Conservation (phyloP, 1,284 basidiomycete species). For the Ceraceosorus bombacis region DNA sequence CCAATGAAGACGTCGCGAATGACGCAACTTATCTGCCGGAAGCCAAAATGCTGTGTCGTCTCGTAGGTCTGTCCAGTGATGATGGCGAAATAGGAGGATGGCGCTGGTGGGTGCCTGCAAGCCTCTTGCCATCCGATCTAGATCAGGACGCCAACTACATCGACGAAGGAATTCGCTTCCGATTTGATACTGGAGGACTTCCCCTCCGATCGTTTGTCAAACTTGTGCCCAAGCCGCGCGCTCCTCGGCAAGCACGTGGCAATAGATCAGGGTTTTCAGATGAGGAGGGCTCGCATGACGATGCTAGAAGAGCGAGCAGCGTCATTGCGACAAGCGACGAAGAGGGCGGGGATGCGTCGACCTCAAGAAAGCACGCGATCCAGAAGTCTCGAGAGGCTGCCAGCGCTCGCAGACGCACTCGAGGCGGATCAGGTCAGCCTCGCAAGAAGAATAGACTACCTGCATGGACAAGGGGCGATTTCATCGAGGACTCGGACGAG, state of each 20-base stretch:
- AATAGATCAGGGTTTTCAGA: background rate
- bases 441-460: slow-evolving; percentile 5
- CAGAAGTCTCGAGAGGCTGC: background rate
- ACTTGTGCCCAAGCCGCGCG: background rate
- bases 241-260: background rate
- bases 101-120: slow-evolving; percentile 37
- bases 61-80: slow-evolving; percentile 32
- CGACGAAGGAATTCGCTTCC: slow-evolving; percentile 39
- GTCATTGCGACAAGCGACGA: slow-evolving; percentile 10
- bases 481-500: slow-evolving; percentile 44
- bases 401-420: background rate
- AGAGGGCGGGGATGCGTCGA: slow-evolving; percentile 21
- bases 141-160: slow-evolving; percentile 35
- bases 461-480: slow-evolving; percentile 26
- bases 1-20: slow-evolving; percentile 24
- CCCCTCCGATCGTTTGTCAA: background rate
- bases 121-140: slow-evolving; percentile 25
- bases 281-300: background rate
- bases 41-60: slow-evolving; percentile 42
- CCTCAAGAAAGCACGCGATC: background rate
- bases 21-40: slow-evolving; percentile 33
- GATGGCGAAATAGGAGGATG: slow-evolving; percentile 5
- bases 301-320: background rate
- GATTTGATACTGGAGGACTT: slow-evolving; percentile 14
- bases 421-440: background rate